Evolutionary conservation across 1,284 basidiomycete genomes (phyloP).

Genomic region (Paramarasmius palmivorus): DNA sequence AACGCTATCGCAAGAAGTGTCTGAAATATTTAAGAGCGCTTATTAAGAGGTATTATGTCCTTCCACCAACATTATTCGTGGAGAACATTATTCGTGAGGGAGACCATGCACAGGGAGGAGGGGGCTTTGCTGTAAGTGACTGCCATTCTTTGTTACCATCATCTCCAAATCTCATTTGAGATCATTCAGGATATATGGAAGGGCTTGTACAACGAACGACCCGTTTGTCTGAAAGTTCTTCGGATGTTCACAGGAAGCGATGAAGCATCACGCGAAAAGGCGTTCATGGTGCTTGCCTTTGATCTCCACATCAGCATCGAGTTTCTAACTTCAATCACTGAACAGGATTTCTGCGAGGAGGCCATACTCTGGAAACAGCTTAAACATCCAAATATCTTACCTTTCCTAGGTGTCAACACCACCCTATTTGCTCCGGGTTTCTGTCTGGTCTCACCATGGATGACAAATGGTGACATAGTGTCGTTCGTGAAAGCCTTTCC

Average conservation of each 20-base stretch:
- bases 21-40: conserved; percentile 7
- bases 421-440: conserved; percentile 7
- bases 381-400: conserved; percentile 10
- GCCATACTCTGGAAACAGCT: conserved; percentile 13
- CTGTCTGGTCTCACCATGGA: conserved; percentile 13
- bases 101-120: conserved; percentile 10
- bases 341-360: conserved; percentile 11
- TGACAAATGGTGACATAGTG: conserved; percentile 11
- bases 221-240: conserved; percentile 10
- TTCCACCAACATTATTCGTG: conserved; percentile 13
- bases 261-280: neutral
- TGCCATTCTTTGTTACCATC: neutral
- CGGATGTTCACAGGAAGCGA: conserved; percentile 6
- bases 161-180: too few species aligned
- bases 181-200: conserved; percentile 9
- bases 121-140: conserved; percentile 16
- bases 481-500: conserved; percentile 6
- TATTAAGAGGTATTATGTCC: conserved; percentile 1
- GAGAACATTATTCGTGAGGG: conserved; percentile 6
- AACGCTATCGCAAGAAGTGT: conserved; percentile 9
- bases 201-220: neutral
- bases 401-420: conserved; percentile 9
- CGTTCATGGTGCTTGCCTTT: neutral
- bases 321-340: too few species aligned
- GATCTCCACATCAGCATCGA: too few species aligned